A percentile compares a stretch with the other conserved stretches of the same genome.
Conservation (phyloP, 441 rosid genomes). For the Breynia disticha region DNA sequence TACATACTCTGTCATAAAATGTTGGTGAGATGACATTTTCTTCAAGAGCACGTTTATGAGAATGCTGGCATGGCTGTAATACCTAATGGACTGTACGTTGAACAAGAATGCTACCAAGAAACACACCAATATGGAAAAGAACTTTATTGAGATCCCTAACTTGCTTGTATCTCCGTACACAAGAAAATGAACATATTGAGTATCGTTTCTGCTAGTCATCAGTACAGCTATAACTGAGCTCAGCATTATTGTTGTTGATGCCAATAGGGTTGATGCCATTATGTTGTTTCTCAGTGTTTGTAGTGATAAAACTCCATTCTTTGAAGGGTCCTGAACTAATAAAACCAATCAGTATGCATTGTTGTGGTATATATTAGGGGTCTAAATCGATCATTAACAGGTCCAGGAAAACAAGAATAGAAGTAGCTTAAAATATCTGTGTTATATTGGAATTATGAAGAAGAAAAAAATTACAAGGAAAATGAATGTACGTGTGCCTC, state of each 20-base stretch:
- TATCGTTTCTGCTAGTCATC: slow-evolving; percentile 35
- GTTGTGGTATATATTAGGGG: neutral
- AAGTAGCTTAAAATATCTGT: too few species aligned
- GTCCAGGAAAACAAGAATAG: too few species aligned
- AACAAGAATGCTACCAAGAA: slow-evolving; percentile 71
- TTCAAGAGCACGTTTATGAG: slow-evolving; percentile 75
- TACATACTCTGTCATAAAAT: slow-evolving; percentile 51
- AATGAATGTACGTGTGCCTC: slow-evolving; percentile 39
- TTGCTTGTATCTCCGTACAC: slow-evolving; percentile 54
- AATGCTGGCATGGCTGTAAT: slow-evolving; percentile 85
- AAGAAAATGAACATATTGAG: slow-evolving; percentile 26
- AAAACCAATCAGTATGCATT: neutral
- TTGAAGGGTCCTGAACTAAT: slow-evolving; percentile 44
- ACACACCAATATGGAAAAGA: slow-evolving; percentile 64
- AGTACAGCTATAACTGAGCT: slow-evolving; percentile 70
- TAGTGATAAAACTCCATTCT: slow-evolving; percentile 75
- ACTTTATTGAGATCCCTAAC: slow-evolving; percentile 48
- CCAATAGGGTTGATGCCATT: slow-evolving; percentile 89
- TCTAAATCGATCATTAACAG: too few species aligned
- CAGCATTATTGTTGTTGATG: slow-evolving; percentile 77
- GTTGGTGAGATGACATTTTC: slow-evolving; percentile 28
- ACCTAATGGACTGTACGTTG: slow-evolving; percentile 72
- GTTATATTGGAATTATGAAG: neutral
- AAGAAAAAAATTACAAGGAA: neutral
- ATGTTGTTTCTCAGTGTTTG: slow-evolving; percentile 86